Evolutionary conservation across 805 yeast genomes (phyloP).

Genomic region (Kockiozyma suomiensis): DNA sequence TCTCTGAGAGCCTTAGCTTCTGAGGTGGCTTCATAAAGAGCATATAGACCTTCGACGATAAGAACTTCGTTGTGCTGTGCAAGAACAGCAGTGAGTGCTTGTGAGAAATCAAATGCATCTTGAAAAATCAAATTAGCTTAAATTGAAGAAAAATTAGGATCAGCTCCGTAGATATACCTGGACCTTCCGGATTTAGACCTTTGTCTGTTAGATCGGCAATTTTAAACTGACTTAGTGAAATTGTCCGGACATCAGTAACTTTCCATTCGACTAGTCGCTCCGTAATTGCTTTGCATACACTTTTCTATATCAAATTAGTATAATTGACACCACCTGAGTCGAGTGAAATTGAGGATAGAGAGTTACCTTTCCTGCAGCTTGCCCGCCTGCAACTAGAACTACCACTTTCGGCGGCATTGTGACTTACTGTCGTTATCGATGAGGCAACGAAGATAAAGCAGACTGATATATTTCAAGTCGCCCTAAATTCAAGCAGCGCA

Average conservation of each 20-base stretch:
- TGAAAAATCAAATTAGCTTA: neutral
- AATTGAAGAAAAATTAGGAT: too few relatives aligned
- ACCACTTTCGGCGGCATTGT: slow-evolving; percentile 26
- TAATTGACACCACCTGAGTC: too few relatives aligned
- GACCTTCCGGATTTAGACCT: slow-evolving; percentile 23
- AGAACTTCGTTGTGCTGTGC: slow-evolving; percentile 39
- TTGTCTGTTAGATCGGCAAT: neutral
- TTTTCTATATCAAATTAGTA: slow-evolving; percentile 25
- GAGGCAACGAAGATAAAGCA: too few relatives aligned
- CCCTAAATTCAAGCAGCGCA: too few relatives aligned
- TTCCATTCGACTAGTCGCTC: slow-evolving; percentile 19
- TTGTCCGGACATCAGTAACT: slow-evolving; percentile 11
- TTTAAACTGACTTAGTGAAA: slow-evolving; percentile 16
- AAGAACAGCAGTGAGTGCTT: slow-evolving; percentile 8
- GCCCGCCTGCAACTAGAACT: slow-evolving; percentile 29
- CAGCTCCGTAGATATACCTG: slow-evolving; percentile 20
- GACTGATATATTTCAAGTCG: too few relatives aligned
- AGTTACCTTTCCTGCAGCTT: slow-evolving; percentile 31
- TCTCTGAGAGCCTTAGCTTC: slow-evolving; percentile 30
- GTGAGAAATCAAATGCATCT: slow-evolving; percentile 22
- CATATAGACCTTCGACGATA: slow-evolving; percentile 78
- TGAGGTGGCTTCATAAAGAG: slow-evolving; percentile 57
- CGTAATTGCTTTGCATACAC: slow-evolving; percentile 22
- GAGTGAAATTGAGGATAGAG: too few relatives aligned
- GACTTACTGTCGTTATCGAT: neutral